These are phyloP conservation scores for Saxispiralis lemnorum DNA, from an alignment of 495 filamentous ascomycete genomes.

Conservation along the genomic window DNA sequence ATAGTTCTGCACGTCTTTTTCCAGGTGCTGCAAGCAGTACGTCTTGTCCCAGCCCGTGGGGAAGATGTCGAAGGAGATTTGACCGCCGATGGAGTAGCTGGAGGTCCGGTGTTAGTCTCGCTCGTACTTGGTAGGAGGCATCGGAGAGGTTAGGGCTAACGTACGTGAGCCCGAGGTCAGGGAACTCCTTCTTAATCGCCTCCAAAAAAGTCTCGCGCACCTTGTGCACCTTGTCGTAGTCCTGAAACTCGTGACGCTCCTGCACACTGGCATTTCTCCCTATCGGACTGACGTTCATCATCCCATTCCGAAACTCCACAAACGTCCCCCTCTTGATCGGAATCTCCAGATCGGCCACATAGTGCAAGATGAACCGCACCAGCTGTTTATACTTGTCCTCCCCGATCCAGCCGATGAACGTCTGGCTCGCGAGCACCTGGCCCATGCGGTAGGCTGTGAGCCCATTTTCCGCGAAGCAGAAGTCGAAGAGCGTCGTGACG, in stretches of 20 bases:
- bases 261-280: constrained; percentile 72
- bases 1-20: constrained; percentile 50
- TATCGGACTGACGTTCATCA: constrained; percentile 87
- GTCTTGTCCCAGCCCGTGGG: constrained; percentile 96
- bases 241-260: constrained; percentile 64
- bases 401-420: constrained; percentile 84
- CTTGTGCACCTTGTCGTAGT: constrained; percentile 58
- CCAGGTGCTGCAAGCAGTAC: constrained; percentile 81
- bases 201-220: constrained; percentile 56
- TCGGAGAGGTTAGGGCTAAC: constrained; percentile 20
- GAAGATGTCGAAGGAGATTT: constrained; percentile 97
- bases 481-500: constrained; percentile 78
- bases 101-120: background rate
- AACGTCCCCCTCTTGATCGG: constrained; percentile 92
- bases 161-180: constrained; percentile 68
- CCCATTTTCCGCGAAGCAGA: constrained; percentile 90
- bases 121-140: background rate
- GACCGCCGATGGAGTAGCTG: constrained; percentile 83
- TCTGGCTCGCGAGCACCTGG: constrained; percentile 46
- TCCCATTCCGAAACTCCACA: constrained; percentile 89
- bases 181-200: constrained; percentile 61
- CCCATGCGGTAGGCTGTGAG: constrained; percentile 78
- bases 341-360: constrained; percentile 72
- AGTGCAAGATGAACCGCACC: constrained; percentile 69
- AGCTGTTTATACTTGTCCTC: constrained; percentile 83